Evolutionary conservation across 208 protist genomes (phyloP), one percentile per base, ranked within the genome.

Genomic region (Phytomonas francai): DNA sequence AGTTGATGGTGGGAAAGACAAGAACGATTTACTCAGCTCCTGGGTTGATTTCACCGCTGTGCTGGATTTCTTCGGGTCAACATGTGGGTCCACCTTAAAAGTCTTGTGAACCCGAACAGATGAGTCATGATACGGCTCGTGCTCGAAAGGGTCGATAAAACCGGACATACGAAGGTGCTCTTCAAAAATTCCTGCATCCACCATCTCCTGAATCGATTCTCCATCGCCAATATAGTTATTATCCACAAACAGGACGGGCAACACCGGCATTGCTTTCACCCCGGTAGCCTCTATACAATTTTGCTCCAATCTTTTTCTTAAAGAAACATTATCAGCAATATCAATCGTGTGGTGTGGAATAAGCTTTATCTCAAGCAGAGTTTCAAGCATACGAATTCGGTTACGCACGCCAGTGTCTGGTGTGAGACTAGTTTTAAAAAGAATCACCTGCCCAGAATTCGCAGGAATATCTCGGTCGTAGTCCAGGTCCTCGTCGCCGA

Each of bases 391-490:
- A 8, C 84, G 72, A 56, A 76, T 85, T 45, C 81, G 74, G 57
- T 85, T 78, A 16, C 84, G 83, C 36, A 86, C 79, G 32, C 63
- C 62, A 12, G 81, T 76, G 49, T 87, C 78, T 16, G 77, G 80
- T 0, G 88, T 89, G 78, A 93, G 85, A 69, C 79, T 87, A 0
- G 85, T 89, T 9, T 39, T 81, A 72, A 90, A 93, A 34, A 93
- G 71, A 34, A 88, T 61, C 42, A 87, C 81, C 65, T 87, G 74
- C 2, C 72, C 80, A 5, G 39, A 63, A 29, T 59, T 73, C 19
- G 34, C 70, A n/a, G 76, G 66, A 25, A 77, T 69, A 34, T 69
- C 58, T 62, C 74, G 36, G 51, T 84, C 77, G 51, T 71, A 87
- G 63, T 73, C 76, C 19, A 74, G 70, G 29, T 71, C 66, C 25